Conservation (phyloP, 257 asterid genomes). For the Solanum megistacrolobum region DNA sequence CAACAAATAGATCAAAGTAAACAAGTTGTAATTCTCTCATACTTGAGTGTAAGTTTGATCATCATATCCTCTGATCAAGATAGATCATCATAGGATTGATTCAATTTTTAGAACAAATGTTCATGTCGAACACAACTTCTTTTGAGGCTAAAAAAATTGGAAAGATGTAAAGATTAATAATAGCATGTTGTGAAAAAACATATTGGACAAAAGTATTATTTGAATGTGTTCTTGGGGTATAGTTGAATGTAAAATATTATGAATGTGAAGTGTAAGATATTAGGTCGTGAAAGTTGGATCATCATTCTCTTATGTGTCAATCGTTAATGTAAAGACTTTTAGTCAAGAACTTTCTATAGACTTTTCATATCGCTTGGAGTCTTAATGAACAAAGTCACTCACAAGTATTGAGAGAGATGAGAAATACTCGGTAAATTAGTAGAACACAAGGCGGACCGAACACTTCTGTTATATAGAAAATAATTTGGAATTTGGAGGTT, state of each 20-base stretch:
- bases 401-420: too few relatives aligned
- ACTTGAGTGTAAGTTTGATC: background rate
- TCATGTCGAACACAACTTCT: background rate
- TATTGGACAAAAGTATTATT: background rate
- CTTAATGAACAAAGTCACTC: background rate
- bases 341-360: background rate
- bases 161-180: background rate
- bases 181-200: background rate
- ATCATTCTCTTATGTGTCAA: constrained; percentile 2
- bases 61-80: too few relatives aligned
- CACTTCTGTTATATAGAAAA: too few relatives aligned
- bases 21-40: background rate
- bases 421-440: too few relatives aligned
- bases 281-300: background rate
- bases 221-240: background rate
- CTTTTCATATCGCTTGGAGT: accelerated
- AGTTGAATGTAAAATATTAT: background rate
- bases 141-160: background rate
- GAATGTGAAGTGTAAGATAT: background rate
- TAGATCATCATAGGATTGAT: background rate
- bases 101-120: background rate
- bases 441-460: too few relatives aligned
- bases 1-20: background rate
- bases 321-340: background rate
- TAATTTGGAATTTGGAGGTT: too few relatives aligned